phyloP scores from a whole-genome alignment of 2,329 filamentous ascomycete genomes.

The Talaromyces piceae region DNA sequence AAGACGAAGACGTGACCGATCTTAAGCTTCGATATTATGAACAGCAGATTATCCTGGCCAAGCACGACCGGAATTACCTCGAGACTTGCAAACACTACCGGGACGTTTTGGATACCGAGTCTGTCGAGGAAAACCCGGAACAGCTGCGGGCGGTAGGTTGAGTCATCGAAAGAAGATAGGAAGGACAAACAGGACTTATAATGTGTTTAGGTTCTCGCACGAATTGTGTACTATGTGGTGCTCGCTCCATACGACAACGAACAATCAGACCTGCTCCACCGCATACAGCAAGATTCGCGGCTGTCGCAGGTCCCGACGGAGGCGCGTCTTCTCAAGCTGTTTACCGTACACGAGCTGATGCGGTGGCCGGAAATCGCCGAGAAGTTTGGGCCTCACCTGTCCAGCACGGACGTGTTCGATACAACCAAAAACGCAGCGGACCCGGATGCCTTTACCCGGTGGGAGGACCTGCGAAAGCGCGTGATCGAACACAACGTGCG shows the following conservation, averaged over 20 bases:
- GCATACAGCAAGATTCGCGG: slow-evolving; percentile 77
- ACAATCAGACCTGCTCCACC: slow-evolving; percentile 92
- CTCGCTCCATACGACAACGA: slow-evolving; percentile 97
- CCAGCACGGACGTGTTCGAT: slow-evolving; percentile 83
- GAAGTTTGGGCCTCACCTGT: slow-evolving; percentile 81
- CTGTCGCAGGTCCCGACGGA: slow-evolving; percentile 72
- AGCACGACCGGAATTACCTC: slow-evolving; percentile 95
- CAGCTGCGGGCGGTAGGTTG: slow-evolving; percentile 73
- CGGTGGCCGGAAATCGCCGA: slow-evolving; percentile 91
- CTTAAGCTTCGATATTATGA: slow-evolving; percentile 94
- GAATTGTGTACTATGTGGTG: slow-evolving; percentile 96
- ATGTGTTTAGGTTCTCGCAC: slow-evolving; percentile 65
- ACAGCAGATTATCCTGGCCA: slow-evolving; percentile 90
- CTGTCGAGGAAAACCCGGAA: slow-evolving; percentile 79
- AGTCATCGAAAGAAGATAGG: not conserved
- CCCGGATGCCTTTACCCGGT: slow-evolving; percentile 74
- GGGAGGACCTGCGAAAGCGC: slow-evolving; percentile 92
- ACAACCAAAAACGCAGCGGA: slow-evolving; percentile 58
- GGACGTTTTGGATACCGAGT: slow-evolving; percentile 92
- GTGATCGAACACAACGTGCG: slow-evolving; percentile 99
- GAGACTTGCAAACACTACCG: slow-evolving; percentile 98
- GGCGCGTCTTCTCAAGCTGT: slow-evolving; percentile 80
- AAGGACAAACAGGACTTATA: not conserved
- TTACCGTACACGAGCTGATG: slow-evolving; percentile 95
- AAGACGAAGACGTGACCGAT: slow-evolving; percentile 86